A percentile compares a stretch with the other conserved stretches of the same genome.
Conservation (phyloP, 1,284 basidiomycete species). For the Polyporus tsugae region DNA sequence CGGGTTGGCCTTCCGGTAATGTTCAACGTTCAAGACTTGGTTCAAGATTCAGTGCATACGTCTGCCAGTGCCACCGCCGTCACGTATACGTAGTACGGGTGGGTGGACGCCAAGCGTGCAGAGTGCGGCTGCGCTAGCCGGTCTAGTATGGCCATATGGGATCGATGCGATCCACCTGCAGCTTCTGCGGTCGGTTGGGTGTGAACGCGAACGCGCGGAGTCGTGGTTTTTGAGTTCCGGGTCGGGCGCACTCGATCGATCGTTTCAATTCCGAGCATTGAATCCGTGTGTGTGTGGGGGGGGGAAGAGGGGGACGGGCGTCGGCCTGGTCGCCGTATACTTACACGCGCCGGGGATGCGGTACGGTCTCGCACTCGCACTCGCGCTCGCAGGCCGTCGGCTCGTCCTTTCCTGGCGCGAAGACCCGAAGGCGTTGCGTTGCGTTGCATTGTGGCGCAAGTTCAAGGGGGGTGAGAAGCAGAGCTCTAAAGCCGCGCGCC, state of each 20-base stretch:
- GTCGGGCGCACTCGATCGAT: conserved; percentile 1
- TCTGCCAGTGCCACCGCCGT: no score
- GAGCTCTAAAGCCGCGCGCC: not conserved
- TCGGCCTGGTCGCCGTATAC: no score
- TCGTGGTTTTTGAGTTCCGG: conserved; percentile 1
- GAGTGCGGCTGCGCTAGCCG: conserved; percentile 6
- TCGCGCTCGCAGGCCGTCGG: not conserved
- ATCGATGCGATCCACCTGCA: not conserved
- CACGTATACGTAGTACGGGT: not conserved
- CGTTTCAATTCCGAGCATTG: not conserved
- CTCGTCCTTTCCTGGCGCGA: not conserved
- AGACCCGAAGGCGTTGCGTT: not conserved
- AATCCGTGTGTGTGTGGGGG: not conserved
- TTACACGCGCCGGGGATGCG: not conserved
- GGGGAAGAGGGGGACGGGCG: no score
- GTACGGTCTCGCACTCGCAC: not conserved
- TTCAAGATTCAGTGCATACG: not conserved
- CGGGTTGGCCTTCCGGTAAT: not conserved
- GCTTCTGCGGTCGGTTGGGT: not conserved
- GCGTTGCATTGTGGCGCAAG: not conserved
- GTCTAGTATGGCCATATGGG: not conserved
- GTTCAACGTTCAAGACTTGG: not conserved
- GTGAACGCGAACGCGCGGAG: not conserved
- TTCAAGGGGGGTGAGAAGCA: not conserved
- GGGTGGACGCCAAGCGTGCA: conserved; percentile 1